Percentiles rank a stretch among this genome's conserved stretches.
phyloP scores from a whole-genome alignment of 139 green algal genomes.

The Coelastrella sp. region DNA sequence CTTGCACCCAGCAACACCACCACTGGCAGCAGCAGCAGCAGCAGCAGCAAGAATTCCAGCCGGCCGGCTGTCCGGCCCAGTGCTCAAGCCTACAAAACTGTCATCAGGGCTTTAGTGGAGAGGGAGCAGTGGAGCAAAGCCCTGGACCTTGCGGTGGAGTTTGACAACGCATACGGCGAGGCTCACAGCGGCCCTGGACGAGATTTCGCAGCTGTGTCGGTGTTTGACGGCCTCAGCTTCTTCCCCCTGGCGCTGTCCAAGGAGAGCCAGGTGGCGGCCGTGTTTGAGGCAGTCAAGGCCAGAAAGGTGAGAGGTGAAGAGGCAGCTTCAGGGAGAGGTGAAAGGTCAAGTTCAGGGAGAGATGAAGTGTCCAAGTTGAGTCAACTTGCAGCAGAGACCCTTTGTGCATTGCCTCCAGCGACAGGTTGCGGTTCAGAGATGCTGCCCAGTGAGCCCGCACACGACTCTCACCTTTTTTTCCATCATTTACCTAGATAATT shows the following conservation, averaged over 20 bases:
- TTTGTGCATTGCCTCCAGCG: too few species aligned
- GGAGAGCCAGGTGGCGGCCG: neutral
- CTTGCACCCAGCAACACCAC: neutral
- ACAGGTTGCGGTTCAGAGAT: too few species aligned
- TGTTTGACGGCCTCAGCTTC: neutral
- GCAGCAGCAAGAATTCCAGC: neutral
- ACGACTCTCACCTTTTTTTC: too few species aligned
- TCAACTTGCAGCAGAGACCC: too few species aligned
- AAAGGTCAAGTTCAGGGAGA: neutral
- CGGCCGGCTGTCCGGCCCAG: neutral
- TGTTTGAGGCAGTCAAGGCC: constrained; percentile 22
- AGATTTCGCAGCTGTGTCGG: neutral
- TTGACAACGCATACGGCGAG: neutral
- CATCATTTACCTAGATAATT: too few species aligned
- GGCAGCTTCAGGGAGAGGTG: neutral
- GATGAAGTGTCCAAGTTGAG: too few species aligned
- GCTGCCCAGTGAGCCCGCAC: too few species aligned
- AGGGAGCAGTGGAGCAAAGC: constrained; percentile 11
- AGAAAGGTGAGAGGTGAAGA: neutral
- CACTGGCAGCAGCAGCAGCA: constrained; percentile 2
- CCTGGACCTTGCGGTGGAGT: neutral
- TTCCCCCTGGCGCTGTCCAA: neutral
- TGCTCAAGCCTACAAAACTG: neutral
- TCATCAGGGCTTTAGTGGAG: constrained; percentile 21
- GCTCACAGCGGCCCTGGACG: neutral